phyloP scores from a whole-genome alignment of 768 basidiomycete genomes.

The Boletus sp. region DNA sequence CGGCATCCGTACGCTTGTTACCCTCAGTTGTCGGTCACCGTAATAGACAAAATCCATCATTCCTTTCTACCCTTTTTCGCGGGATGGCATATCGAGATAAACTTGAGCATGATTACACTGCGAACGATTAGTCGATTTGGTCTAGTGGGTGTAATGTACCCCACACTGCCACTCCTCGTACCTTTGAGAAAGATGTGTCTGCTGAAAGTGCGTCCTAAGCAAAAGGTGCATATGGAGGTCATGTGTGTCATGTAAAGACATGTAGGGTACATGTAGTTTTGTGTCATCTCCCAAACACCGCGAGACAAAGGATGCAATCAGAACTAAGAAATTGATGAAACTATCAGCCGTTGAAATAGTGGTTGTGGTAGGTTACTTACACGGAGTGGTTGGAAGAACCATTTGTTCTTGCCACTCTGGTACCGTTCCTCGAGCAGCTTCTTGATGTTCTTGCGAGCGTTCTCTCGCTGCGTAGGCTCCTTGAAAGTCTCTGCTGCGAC shows the following conservation, averaged over 20 bases:
- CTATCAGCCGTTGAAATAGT: constrained; percentile 3
- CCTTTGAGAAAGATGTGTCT: not conserved
- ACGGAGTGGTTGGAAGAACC: constrained; percentile 90
- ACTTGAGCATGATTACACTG: not conserved
- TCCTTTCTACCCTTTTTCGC: constrained; percentile 6
- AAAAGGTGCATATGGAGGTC: constrained; percentile 20
- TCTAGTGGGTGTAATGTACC: not conserved
- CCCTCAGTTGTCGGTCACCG: constrained; percentile 2
- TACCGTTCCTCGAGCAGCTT: constrained; percentile 96
- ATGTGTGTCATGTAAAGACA: constrained; percentile 32
- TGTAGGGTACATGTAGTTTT: constrained; percentile 42
- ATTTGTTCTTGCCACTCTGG: constrained; percentile 91
- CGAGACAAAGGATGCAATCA: constrained; percentile 25
- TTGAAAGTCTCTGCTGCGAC: constrained; percentile 91
- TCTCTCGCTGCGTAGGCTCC: constrained; percentile 93
- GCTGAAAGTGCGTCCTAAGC: not conserved
- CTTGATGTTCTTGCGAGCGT: constrained; percentile 95
- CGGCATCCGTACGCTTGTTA: constrained; percentile 14
- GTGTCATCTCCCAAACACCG: constrained; percentile 19
- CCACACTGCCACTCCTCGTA: not conserved
- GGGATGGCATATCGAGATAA: not conserved
- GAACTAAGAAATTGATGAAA: constrained; percentile 27
- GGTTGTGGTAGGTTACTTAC: constrained; percentile 41
- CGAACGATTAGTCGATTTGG: not conserved
- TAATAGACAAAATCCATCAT: constrained; percentile 26